These are phyloP conservation scores for Entophlyctis luteolus DNA, from an alignment of 192 early-diverging fungal genomes.

Conservation along the genomic window DNA sequence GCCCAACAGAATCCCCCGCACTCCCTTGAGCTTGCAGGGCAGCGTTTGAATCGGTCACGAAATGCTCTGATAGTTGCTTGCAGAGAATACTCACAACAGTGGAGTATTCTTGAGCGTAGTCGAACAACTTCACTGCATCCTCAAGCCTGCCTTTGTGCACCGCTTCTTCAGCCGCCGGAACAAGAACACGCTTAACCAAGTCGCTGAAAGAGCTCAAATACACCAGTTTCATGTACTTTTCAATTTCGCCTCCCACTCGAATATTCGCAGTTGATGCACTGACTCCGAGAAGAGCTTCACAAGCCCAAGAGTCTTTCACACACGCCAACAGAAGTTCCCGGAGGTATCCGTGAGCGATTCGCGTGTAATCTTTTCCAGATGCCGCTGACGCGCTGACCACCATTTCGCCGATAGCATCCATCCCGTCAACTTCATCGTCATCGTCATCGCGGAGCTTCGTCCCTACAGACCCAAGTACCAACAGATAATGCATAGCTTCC, in stretches of 20 bases:
- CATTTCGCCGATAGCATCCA: neutral
- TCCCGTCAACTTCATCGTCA: neutral
- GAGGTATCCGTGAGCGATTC: constrained; percentile 48
- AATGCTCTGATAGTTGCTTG: constrained; percentile 63
- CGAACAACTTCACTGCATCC: constrained; percentile 73
- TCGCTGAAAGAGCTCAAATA: constrained; percentile 55
- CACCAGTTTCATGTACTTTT: constrained; percentile 64
- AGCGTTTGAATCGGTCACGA: constrained; percentile 2
- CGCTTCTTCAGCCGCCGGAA: constrained; percentile 66
- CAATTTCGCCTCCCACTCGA: constrained; percentile 46
- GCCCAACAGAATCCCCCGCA: neutral
- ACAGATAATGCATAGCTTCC: constrained; percentile 62
- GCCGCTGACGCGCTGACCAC: neutral
- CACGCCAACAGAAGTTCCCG: constrained; percentile 60
- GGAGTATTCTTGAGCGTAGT: constrained; percentile 72
- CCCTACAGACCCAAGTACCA: constrained; percentile 56
- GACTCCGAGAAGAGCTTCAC: constrained; percentile 6
- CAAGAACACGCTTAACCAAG: constrained; percentile 62
- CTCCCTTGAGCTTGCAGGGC: neutral
- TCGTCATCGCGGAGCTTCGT: neutral
- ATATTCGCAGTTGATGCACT: constrained; percentile 19
- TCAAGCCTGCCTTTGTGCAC: constrained; percentile 63
- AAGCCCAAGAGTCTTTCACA: constrained; percentile 41
- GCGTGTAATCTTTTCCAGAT: constrained; percentile 45
- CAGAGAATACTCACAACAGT: constrained; percentile 68